Base-by-base conservation (phyloP, 2,329 filamentous ascomycete genomes). In the Fulvia fulva region DNA sequence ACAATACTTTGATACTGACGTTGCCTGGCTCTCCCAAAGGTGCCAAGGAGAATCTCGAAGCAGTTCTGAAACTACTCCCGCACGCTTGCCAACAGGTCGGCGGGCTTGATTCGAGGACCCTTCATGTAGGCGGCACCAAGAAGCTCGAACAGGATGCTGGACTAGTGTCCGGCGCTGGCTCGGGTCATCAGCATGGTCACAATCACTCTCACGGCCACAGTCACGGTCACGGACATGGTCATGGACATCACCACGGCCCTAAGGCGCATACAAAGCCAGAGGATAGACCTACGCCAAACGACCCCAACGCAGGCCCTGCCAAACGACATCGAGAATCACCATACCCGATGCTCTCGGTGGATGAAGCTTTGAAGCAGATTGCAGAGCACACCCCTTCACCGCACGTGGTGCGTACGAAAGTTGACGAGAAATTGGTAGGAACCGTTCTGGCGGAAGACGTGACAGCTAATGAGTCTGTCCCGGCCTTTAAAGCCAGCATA, bases 1-100 rank as follows among this genome's bases (percentile, higher is more conserved):
- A 93, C 62, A 86, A 85, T 60, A 87, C 90, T 0, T 75, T 99
- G 53, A 88, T 99, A 23, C 77, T 97, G 61, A 99, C 94, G 0
- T 78, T 99, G 3, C 94, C 94, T 0, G 94, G 94, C 1, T 97
- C 93, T 0, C 94, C 94, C 0, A 97, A 97, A 73, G 94, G 92
- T 1, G 94, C 94, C 8, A 90, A 86, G 69, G 94, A 99, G 77
- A 99, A 97, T 70, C 82, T 99, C 0, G 86, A 94, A 69, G 87
- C 92, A 1, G 81, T 99, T 6, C 78, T 99, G 61, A 95, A 91
- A 71, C 85, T 93, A n/a, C 77, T 99, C 5, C 92, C 93, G 0
- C 94, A 99, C 75, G 94, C 94, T n/a, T 99, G 94, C 66, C 77
- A 89, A 7, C 93, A 97, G 77, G 89, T 90, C 26, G 85, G 89